Evolutionary conservation across 768 basidiomycete species (phyloP).

Genomic region (Dioszegia hungarica): DNA sequence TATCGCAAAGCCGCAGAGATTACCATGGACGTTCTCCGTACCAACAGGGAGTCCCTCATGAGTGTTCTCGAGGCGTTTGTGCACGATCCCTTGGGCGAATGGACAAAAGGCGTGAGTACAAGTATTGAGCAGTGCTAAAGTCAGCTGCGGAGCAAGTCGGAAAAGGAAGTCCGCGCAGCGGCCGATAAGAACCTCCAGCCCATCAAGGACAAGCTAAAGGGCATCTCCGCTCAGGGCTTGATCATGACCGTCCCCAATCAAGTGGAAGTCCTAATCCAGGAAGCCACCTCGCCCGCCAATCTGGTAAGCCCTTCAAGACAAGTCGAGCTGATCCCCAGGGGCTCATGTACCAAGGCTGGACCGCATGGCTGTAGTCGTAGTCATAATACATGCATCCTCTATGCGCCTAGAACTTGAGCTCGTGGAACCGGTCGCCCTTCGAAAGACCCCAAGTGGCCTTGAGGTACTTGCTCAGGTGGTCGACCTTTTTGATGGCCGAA

Average conservation of each 20-base stretch:
- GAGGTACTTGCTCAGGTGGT: conserved; percentile 87
- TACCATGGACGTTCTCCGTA: conserved; percentile 75
- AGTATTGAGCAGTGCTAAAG: not conserved
- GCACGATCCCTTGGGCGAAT: conserved; percentile 94
- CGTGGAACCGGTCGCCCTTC: conserved; percentile 95
- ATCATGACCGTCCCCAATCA: conserved; percentile 72
- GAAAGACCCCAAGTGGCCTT: conserved; percentile 87
- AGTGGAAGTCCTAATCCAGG: conserved; percentile 85
- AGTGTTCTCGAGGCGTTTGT: conserved; percentile 94
- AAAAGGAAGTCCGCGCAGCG: conserved; percentile 58
- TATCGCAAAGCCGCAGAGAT: conserved; percentile 89
- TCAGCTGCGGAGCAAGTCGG: not conserved
- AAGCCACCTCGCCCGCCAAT: conserved; percentile 70
- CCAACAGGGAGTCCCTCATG: conserved; percentile 89
- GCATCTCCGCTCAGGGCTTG: conserved; percentile 28
- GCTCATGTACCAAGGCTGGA: conserved; percentile 88
- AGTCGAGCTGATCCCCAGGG: conserved; percentile 53
- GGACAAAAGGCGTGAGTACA: conserved; percentile 61
- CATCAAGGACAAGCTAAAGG: conserved; percentile 72
- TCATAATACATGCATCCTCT: conserved; percentile 45
- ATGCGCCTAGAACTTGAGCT: conserved; percentile 74
- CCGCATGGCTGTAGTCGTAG: conserved; percentile 62
- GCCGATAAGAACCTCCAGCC: conserved; percentile 72
- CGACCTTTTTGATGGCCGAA: conserved; percentile 80
- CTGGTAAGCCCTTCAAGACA: conserved; percentile 54